Percentiles rank a stretch among this genome's conserved stretches.
These are phyloP conservation scores for Polyplosphaeria fusca DNA, from an alignment of 495 filamentous ascomycete genomes.

Conservation along the genomic window DNA sequence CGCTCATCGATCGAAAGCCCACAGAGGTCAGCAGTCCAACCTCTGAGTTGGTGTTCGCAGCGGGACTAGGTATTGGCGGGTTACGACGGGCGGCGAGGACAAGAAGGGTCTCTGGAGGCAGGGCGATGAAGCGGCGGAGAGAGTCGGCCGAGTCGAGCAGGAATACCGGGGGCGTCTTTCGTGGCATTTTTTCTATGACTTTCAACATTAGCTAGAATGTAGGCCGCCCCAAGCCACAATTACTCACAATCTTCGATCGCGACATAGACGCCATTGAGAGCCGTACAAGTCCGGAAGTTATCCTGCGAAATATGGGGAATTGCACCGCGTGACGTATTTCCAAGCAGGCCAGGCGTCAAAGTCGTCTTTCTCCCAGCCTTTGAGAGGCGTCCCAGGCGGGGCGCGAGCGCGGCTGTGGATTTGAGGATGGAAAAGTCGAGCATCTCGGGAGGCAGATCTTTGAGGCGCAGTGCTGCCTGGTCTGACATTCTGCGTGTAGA, in stretches of 20 bases:
- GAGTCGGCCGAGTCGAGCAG: slow-evolving; percentile 39
- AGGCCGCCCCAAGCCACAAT: slow-evolving; percentile 32
- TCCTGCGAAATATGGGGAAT: slow-evolving; percentile 89
- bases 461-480: neutral
- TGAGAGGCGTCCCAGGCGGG: slow-evolving; percentile 58
- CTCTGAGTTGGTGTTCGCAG: slow-evolving; percentile 66
- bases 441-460: slow-evolving; percentile 38
- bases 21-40: slow-evolving; percentile 78
- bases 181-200: slow-evolving; percentile 64
- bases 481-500: no score
- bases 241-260: slow-evolving; percentile 90
- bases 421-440: slow-evolving; percentile 42
- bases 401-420: slow-evolving; percentile 14
- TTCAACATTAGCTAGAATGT: slow-evolving; percentile 31
- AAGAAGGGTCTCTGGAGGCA: slow-evolving; percentile 55
- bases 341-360: slow-evolving; percentile 78
- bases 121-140: slow-evolving; percentile 69
- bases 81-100: slow-evolving; percentile 77
- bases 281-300: slow-evolving; percentile 62
- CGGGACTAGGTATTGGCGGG: slow-evolving; percentile 69
- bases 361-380: slow-evolving; percentile 58
- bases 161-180: slow-evolving; percentile 53
- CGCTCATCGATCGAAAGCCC: slow-evolving; percentile 69
- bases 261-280: slow-evolving; percentile 68
- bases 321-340: slow-evolving; percentile 72